These are phyloP conservation scores for Russula brevipes DNA, from an alignment of 768 basidiomycete genomes.

Conservation along the genomic window DNA sequence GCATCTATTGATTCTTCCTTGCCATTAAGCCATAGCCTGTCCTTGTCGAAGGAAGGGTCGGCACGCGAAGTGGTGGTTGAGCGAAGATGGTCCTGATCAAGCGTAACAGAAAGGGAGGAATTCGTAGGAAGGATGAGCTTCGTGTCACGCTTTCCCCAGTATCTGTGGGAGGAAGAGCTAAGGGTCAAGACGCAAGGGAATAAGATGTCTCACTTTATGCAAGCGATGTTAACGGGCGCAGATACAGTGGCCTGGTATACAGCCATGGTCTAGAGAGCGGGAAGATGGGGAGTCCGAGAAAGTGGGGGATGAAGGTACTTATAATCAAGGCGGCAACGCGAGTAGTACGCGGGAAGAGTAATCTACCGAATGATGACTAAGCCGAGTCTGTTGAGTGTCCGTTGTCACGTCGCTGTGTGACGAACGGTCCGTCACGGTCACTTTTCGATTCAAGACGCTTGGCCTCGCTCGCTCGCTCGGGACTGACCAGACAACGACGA, in stretches of 20 bases:
- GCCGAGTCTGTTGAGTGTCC: not conserved
- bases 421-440: not conserved
- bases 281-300: not conserved
- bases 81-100: conserved; percentile 92
- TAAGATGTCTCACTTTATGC: conserved; percentile 71
- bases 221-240: conserved; percentile 96
- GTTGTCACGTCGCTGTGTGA: conserved; percentile 1
- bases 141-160: conserved; percentile 99
- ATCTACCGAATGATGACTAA: conserved; percentile 17
- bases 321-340: conserved; percentile 22
- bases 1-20: conserved; percentile 83
- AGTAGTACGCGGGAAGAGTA: conserved; percentile 23
- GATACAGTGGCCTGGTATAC: conserved; percentile 81
- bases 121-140: conserved; percentile 95
- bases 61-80: conserved; percentile 91
- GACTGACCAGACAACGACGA: too few species aligned
- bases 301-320: conserved; percentile 13
- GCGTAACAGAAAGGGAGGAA: conserved; percentile 95
- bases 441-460: not conserved
- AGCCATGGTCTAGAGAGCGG: conserved; percentile 40
- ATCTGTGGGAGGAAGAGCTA: conserved; percentile 44
- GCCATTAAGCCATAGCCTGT: conserved; percentile 93
- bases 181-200: not conserved
- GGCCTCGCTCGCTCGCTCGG: too few species aligned
- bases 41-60: conserved; percentile 64